Percentiles rank a stretch among this genome's conserved stretches.
These are phyloP conservation scores for Tripidium arundinaceum DNA, from an alignment of 202 grass and related monocot genomes.

Conservation along the genomic window DNA sequence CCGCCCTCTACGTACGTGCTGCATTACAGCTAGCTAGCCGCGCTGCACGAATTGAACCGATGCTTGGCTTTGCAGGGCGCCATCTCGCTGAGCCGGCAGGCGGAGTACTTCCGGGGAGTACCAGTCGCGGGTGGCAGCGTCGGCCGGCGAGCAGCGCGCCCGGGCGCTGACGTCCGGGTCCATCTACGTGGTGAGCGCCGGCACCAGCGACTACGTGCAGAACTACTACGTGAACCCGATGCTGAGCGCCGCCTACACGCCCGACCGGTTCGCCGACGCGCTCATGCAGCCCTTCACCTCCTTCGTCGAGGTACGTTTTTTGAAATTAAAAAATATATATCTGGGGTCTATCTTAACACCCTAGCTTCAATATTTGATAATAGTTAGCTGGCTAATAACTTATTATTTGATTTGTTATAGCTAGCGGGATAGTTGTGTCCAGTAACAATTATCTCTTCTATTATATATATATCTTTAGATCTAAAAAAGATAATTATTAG, in stretches of 20 bases:
- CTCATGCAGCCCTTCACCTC: slow-evolving; percentile 67
- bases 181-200: slow-evolving; percentile 80
- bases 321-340: too few relatives aligned
- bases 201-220: slow-evolving; percentile 91
- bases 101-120: slow-evolving; percentile 65
- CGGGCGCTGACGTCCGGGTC: slow-evolving; percentile 55
- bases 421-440: too few relatives aligned
- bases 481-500: too few relatives aligned
- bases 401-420: too few relatives aligned
- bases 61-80: slow-evolving; percentile 51
- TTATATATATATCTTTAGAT: too few relatives aligned
- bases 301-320: slow-evolving; percentile 80
- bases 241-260: slow-evolving; percentile 47
- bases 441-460: too few relatives aligned
- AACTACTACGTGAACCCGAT: slow-evolving; percentile 93
- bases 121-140: slow-evolving; percentile 51
- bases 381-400: too few relatives aligned
- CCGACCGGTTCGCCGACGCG: slow-evolving; percentile 64
- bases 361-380: too few relatives aligned
- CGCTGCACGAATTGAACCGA: background rate
- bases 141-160: slow-evolving; percentile 45
- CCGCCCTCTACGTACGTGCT: slow-evolving; percentile 52
- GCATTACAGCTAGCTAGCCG: too few relatives aligned
- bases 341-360: too few relatives aligned
- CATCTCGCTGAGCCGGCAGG: slow-evolving; percentile 63